These are phyloP conservation scores for Arthrobotrys megalospora DNA, from an alignment of 2,329 filamentous ascomycete genomes.

Conservation along the genomic window DNA sequence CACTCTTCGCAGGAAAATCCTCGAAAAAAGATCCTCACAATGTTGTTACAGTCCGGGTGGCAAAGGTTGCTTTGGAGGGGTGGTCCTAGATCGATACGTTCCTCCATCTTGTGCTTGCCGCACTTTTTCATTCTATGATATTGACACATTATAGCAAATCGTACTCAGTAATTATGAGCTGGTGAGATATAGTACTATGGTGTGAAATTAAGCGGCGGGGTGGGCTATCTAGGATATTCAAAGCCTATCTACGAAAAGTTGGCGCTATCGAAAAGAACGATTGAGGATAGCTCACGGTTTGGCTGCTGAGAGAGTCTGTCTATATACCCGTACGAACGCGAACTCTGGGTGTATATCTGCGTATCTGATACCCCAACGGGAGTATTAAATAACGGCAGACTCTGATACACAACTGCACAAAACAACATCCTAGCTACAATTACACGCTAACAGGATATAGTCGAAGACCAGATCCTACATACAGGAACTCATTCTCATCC, in stretches of 20 bases:
- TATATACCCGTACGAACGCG: no score
- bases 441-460: constrained; percentile 13
- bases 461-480: constrained; percentile 19
- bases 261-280: no score
- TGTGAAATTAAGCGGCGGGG: not conserved
- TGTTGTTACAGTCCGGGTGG: not conserved
- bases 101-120: constrained; percentile 18
- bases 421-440: no score
- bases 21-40: constrained; percentile 14
- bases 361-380: no score
- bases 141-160: constrained; percentile 25
- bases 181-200: not conserved
- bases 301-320: no score
- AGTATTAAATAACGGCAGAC: not conserved
- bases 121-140: constrained; percentile 36
- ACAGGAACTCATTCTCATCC: constrained; percentile 10
- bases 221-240: not conserved
- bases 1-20: constrained; percentile 32
- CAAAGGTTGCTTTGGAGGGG: constrained; percentile 34
- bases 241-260: no score
- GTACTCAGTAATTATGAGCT: not conserved
- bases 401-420: not conserved
- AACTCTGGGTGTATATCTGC: no score
- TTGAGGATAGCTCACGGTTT: no score
- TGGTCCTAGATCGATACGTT: not conserved